phyloP scores from a whole-genome alignment of 805 yeast genomes.

The Metschnikowia arizonensis region DNA sequence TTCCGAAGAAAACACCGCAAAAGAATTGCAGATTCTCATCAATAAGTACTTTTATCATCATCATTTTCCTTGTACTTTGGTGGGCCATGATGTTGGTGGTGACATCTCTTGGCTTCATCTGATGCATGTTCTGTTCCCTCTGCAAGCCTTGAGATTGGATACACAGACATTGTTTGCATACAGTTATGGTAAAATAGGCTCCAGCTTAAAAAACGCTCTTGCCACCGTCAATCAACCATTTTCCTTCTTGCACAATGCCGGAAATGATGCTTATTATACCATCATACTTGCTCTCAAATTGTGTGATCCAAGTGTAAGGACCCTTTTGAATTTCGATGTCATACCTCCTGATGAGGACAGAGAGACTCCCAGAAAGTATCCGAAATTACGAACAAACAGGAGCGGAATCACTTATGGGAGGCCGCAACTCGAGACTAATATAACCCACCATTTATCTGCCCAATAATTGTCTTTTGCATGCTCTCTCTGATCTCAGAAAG shows the following conservation, averaged over 20 bases:
- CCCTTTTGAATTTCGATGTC: constrained; percentile 2
- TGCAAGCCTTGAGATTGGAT: constrained; percentile 14
- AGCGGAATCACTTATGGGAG: neutral
- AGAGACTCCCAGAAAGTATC: neutral
- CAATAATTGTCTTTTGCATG: constrained; percentile 29
- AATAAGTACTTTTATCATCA: constrained; percentile 12
- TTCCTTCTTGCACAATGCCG: constrained; percentile 26
- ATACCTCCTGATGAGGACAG: constrained; percentile 2
- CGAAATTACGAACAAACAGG: constrained; percentile 1
- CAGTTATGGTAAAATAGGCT: constrained; percentile 18
- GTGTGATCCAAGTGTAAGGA: constrained; percentile 21
- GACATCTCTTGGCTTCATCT: constrained; percentile 15
- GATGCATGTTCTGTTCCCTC: constrained; percentile 8
- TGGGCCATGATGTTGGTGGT: constrained; percentile 17
- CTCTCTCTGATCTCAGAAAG: constrained; percentile 21
- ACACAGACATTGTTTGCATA: constrained; percentile 16
- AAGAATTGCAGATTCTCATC: constrained; percentile 12
- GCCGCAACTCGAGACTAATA: neutral
- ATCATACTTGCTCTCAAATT: constrained; percentile 22
- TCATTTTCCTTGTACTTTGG: constrained; percentile 18
- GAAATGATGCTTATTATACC: constrained; percentile 28
- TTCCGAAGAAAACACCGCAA: constrained; percentile 5
- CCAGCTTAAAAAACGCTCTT: constrained; percentile 20
- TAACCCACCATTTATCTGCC: constrained; percentile 25
- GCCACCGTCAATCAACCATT: constrained; percentile 20